These are phyloP conservation scores for Apocynum venetum DNA, from an alignment of 257 asterid species.

Conservation along the genomic window DNA sequence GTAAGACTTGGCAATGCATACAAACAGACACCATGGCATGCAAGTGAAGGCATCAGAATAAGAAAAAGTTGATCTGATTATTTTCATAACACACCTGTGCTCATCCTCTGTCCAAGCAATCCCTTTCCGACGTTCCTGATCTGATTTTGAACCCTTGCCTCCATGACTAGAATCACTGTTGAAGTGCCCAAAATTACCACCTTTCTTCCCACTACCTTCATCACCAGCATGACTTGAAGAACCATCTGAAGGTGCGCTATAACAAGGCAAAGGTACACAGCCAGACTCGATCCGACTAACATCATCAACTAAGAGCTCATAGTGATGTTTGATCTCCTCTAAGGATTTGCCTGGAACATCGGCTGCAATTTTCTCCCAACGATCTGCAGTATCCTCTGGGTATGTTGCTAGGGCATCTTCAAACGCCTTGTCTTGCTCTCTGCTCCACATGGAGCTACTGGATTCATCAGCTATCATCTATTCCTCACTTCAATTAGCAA, in stretches of 20 bases:
- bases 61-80: neutral
- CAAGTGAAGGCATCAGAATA: neutral
- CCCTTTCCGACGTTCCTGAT: constrained; percentile 92
- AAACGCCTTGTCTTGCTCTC: constrained; percentile 73
- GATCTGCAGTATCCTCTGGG: constrained; percentile 54
- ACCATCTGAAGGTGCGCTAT: constrained; percentile 54
- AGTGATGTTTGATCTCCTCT: constrained; percentile 68
- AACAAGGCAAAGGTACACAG: constrained; percentile 55
- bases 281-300: constrained; percentile 72
- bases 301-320: constrained; percentile 71
- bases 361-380: constrained; percentile 82
- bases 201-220: constrained; percentile 47
- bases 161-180: constrained; percentile 50
- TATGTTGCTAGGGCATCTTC: constrained; percentile 72
- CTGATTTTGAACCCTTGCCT: constrained; percentile 55
- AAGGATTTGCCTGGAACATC: constrained; percentile 71
- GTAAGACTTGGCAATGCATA: neutral
- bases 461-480: constrained; percentile 67
- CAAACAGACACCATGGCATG: neutral
- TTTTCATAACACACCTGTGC: constrained; percentile 55
- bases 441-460: constrained; percentile 66
- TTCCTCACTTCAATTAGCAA: constrained; percentile 24
- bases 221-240: constrained; percentile 44
- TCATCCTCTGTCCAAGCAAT: constrained; percentile 99
- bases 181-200: constrained; percentile 35